Conservation (phyloP, 805 yeast genomes). For the Ogataea paradorogensis region DNA sequence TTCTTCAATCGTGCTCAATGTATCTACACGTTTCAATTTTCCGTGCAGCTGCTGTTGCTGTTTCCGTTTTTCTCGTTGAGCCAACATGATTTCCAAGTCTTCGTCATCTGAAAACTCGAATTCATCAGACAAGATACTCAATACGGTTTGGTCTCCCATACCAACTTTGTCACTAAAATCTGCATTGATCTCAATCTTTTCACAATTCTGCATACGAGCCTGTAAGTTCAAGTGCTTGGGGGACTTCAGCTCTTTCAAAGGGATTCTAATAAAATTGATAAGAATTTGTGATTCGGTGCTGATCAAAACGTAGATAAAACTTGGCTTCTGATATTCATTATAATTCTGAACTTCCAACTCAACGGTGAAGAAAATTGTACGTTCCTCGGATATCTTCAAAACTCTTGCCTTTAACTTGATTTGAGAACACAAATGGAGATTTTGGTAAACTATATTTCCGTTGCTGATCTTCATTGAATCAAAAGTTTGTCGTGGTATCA, state of each 20-base stretch:
- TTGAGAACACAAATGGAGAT: background rate
- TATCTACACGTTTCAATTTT: constrained; percentile 1
- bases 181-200: constrained; percentile 30
- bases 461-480: constrained; percentile 41
- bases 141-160: constrained; percentile 9
- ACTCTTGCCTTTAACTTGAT: background rate
- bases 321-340: background rate
- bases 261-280: constrained; percentile 44
- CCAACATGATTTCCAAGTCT: constrained; percentile 12
- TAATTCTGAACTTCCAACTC: background rate
- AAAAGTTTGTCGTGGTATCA: constrained; percentile 33
- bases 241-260: constrained; percentile 23
- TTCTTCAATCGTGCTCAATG: background rate
- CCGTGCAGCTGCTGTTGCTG: background rate
- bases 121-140: constrained; percentile 3
- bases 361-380: background rate
- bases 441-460: background rate
- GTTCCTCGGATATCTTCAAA: background rate
- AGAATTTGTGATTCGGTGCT: constrained; percentile 17
- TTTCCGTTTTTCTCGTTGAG: constrained; percentile 3
- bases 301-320: constrained; percentile 1
- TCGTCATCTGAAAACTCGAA: constrained; percentile 20
- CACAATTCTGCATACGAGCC: constrained; percentile 20
- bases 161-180: constrained; percentile 42
- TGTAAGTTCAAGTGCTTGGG: constrained; percentile 29